Evolutionary conservation across 345 rosid genomes (phyloP), one percentile per base, ranked within the genome.

Genomic region (Eucalyptus curtisii): DNA sequence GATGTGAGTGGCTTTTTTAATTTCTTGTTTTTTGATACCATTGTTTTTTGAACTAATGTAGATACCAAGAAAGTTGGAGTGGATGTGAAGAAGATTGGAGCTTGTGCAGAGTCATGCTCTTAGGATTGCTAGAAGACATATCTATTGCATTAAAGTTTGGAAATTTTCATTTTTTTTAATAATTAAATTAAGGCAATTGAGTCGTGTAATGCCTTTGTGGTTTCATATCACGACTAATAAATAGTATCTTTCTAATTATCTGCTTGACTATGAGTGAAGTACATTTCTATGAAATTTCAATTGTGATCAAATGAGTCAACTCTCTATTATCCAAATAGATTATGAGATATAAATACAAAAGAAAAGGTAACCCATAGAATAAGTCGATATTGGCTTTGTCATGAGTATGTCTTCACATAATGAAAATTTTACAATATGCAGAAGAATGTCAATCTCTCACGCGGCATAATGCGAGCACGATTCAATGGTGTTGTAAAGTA

Each of bases 361-460:
- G 27, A 55, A 55, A 55, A 55, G 5, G 30, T 24, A 55, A 55
- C 3, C 6, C 25, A 24, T 25, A 0, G 12, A 55, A 24, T 22
- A 24, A 22, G 30, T 55, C 0, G 3, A 64, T 81, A 88, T 92
- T 91, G 90, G 90, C 68, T 94, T 95, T 88, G 92, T 95, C 86
- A 92, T 91, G 88, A 7, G 33, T 13, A 64, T 64, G 19, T 64
- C 71, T 16, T 64, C 10, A n/a, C 37, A n/a, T 15, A n/a, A 64
- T 30, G 37, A 64, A 2, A 30, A 15, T n/a, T 64, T 64, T 24
- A 25, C 30, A 55, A 55, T 55, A 25, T 25, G 13, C 6, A 24
- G 2, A 55, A 55, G 30, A 10, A 10, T 55, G 61, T 20, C 57
- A 52, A 52, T 52, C 10, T 52, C 25, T 20, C 25, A 2, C 1